Evolutionary conservation across 2,329 filamentous ascomycete species (phyloP), one percentile per base, ranked within the genome.

Genomic region (Xylaria sp.): DNA sequence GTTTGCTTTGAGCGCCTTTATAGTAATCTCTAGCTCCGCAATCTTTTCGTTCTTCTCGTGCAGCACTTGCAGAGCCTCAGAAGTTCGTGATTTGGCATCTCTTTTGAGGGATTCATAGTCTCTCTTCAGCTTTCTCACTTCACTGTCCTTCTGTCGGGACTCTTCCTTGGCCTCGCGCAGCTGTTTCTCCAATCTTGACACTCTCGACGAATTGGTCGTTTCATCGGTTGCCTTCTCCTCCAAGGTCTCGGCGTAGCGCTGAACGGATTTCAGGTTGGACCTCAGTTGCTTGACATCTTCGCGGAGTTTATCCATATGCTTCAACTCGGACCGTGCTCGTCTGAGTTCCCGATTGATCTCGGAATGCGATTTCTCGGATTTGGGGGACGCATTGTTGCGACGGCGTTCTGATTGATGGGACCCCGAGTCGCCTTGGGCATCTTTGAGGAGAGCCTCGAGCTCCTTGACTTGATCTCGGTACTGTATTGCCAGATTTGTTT

Each of bases 381-480:
- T 72, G 5, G 80, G 79, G 2, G 81, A 81, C 0, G 77, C 69
- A 17, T 71, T 68, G 29, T 74, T 71, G 19, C 72, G 71, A 39
- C 71, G 72, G 19, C 69, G 71, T 13, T 68, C 68, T 9, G 64
- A 61, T 37, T 67, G 51, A 26, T 55, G 68, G 11, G 59, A 61
- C 17, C 67, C 69, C 2, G 73, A 69, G 26, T 74, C 72, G 20
- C 70, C 70, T 7, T 71, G 74, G 37, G 61, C 67, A 53, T 76
- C 75, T 53, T 75, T 79, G 16, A 81, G 71, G 60, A 79, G 70
- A 2, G 71, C 70, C 53, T 85, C 82, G 49, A 88, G 73, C 57
- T 86, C 81, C 55, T 83, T 79, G 7, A 87, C 82, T 49, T 82
- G 82, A 22, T 76, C 75, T 57, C 80, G 79, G 68, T 87, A 87